These are phyloP conservation scores for Bothriochloa decipiens DNA, from an alignment of 176 grass and related monocot species.

Conservation along the genomic window DNA sequence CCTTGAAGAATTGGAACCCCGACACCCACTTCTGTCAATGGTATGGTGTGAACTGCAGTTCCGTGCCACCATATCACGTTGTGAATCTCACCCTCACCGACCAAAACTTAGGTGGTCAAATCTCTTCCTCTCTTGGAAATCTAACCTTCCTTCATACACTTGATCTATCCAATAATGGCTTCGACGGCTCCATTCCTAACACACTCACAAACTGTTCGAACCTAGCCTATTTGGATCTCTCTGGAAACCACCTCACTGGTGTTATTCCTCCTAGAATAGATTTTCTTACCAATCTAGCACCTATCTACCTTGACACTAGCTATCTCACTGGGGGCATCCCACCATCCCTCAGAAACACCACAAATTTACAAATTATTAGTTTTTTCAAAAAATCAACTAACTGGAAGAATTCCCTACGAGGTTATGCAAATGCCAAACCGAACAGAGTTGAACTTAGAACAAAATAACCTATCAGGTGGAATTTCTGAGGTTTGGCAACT, in stretches of 20 bases:
- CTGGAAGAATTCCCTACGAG: background rate
- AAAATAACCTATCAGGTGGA: too few species aligned
- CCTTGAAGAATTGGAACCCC: background rate
- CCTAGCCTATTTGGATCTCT: background rate
- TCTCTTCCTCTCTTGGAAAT: background rate
- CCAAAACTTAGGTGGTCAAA: background rate
- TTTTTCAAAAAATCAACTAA: too few species aligned
- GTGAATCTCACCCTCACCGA: fast-evolving
- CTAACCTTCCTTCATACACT: background rate
- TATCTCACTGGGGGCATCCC: constrained; percentile 39
- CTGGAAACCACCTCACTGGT: background rate
- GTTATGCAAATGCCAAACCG: background rate
- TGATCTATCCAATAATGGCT: background rate
- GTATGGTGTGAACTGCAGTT: background rate
- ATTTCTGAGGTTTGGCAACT: background rate
- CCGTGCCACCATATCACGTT: background rate
- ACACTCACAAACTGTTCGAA: background rate
- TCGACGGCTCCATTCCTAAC: background rate
- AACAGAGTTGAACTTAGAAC: too few species aligned
- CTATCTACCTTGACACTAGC: background rate
- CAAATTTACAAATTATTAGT: background rate
- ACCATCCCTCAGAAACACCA: constrained; percentile 1
- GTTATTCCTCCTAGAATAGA: constrained; percentile 25
- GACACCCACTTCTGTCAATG: background rate
- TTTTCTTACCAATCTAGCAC: background rate